These are phyloP conservation scores for Cystofilobasidium capitatum DNA, from an alignment of 768 basidiomycete genomes.

Conservation along the genomic window DNA sequence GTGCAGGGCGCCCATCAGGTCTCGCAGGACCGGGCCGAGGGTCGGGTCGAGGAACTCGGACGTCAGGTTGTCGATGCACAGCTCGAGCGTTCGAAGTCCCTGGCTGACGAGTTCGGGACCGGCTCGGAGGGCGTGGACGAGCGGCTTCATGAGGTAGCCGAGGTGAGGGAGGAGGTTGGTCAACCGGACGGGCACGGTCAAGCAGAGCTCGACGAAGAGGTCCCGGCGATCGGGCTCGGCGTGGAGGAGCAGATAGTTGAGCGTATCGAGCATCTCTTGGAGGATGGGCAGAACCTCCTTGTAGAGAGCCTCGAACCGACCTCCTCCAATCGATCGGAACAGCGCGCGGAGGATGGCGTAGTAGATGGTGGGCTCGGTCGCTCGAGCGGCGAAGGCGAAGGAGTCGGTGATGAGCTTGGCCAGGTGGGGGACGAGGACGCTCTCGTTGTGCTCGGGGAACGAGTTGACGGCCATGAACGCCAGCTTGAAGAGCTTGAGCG, in stretches of 20 bases:
- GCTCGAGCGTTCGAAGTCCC: slow-evolving; percentile 86
- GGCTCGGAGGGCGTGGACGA: slow-evolving; percentile 80
- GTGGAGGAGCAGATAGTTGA: slow-evolving; percentile 78
- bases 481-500: slow-evolving; percentile 89
- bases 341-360: slow-evolving; percentile 83
- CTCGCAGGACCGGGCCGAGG: slow-evolving; percentile 78
- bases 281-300: slow-evolving; percentile 91
- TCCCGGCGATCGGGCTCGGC: slow-evolving; percentile 70
- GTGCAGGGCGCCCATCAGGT: slow-evolving; percentile 90
- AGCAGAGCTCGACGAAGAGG: slow-evolving; percentile 90
- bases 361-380: slow-evolving; percentile 81
- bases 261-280: slow-evolving; percentile 90
- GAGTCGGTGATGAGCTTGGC: slow-evolving; percentile 91
- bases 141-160: slow-evolving; percentile 88
- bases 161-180: slow-evolving; percentile 94
- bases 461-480: slow-evolving; percentile 76
- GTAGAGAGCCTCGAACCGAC: slow-evolving; percentile 85
- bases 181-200: slow-evolving; percentile 89
- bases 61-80: slow-evolving; percentile 98
- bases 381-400: slow-evolving; percentile 85
- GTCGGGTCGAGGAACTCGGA: slow-evolving; percentile 97
- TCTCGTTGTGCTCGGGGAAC: slow-evolving; percentile 68
- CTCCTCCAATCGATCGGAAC: slow-evolving; percentile 78
- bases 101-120: slow-evolving; percentile 84
- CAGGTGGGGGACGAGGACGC: slow-evolving; percentile 84